phyloP scores from a whole-genome alignment of 2,329 filamentous ascomycete species.

The Cladophialophora bantiana region DNA sequence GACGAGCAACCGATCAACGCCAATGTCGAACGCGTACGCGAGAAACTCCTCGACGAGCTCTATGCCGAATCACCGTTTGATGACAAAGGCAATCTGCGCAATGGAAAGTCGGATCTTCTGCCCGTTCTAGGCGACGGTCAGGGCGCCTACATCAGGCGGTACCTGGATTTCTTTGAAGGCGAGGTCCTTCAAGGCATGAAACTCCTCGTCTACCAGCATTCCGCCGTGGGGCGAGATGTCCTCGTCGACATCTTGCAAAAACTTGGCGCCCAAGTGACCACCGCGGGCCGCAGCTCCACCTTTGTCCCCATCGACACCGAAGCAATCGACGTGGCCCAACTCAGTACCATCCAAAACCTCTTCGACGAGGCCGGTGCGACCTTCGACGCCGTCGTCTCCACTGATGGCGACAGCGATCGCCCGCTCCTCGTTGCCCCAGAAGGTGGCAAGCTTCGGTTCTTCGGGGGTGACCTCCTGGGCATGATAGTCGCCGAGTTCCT shows the following conservation, averaged over 20 bases:
- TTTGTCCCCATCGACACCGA: conserved; percentile 48
- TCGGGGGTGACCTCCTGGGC: conserved; percentile 45
- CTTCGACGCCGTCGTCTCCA: conserved; percentile 45
- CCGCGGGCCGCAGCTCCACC: conserved; percentile 46
- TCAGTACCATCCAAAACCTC: conserved; percentile 43
- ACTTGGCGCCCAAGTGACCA: conserved; percentile 43
- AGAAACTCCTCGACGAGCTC: conserved; percentile 33
- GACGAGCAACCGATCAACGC: conserved; percentile 46
- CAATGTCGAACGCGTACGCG: conserved; percentile 41
- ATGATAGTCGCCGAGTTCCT: conserved; percentile 47
- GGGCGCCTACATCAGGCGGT: conserved; percentile 23
- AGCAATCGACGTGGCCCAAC: conserved; percentile 45
- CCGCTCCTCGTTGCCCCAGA: conserved; percentile 44
- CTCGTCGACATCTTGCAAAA: conserved; percentile 44
- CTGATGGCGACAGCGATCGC: conserved; percentile 47
- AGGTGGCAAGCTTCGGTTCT: conserved; percentile 43
- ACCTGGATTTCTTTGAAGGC: conserved; percentile 45
- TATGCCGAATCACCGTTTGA: not conserved
- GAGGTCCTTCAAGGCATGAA: conserved; percentile 43
- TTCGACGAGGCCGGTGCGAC: conserved; percentile 39
- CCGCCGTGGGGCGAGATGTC: conserved; percentile 46
- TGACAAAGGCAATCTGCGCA: not conserved
- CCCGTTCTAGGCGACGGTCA: not conserved
- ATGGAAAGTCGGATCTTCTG: not conserved
- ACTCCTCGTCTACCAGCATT: conserved; percentile 46